A percentile compares a stretch with the other conserved stretches of the same genome.
phyloP scores from a whole-genome alignment of 2,329 filamentous ascomycete genomes.

The Cladophialophora bantiana region DNA sequence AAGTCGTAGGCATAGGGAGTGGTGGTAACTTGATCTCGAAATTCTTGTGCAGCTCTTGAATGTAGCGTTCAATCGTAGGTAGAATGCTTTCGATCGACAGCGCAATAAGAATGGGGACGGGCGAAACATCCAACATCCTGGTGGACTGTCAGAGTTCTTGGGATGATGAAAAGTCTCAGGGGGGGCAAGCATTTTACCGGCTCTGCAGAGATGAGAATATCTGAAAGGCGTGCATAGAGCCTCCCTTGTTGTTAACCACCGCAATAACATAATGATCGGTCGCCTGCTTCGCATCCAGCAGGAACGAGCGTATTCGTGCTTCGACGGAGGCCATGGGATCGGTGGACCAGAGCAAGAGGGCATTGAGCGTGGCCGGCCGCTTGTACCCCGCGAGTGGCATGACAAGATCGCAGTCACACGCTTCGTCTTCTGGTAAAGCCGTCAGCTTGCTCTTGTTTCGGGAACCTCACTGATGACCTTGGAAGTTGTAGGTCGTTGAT shows the following conservation, averaged over 20 bases:
- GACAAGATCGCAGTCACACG: constrained; percentile 14
- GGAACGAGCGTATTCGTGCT: constrained; percentile 1
- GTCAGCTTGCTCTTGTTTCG: constrained; percentile 16
- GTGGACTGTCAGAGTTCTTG: background rate
- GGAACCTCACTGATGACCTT: constrained; percentile 40
- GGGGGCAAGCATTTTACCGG: background rate
- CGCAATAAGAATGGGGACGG: constrained; percentile 12
- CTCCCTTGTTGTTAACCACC: constrained; percentile 11
- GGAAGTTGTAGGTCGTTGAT: constrained; percentile 40
- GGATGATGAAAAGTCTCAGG: background rate
- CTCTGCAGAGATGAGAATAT: constrained; percentile 17
- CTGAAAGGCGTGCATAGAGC: background rate
- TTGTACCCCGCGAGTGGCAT: constrained; percentile 20
- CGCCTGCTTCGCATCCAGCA: background rate
- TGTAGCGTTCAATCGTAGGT: constrained; percentile 21
- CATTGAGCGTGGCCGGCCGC: constrained; percentile 7
- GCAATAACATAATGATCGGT: constrained; percentile 14
- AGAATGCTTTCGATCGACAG: constrained; percentile 18
- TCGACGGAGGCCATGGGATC: constrained; percentile 4
- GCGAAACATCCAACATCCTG: constrained; percentile 16
- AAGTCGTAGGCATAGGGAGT: constrained; percentile 25
- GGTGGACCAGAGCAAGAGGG: constrained; percentile 29
- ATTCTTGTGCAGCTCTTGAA: constrained; percentile 14
- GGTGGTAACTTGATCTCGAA: constrained; percentile 1
- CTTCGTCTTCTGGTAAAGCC: constrained; percentile 16